Conservation (phyloP, 768 basidiomycete genomes). For the Termitomyces sp. region DNA sequence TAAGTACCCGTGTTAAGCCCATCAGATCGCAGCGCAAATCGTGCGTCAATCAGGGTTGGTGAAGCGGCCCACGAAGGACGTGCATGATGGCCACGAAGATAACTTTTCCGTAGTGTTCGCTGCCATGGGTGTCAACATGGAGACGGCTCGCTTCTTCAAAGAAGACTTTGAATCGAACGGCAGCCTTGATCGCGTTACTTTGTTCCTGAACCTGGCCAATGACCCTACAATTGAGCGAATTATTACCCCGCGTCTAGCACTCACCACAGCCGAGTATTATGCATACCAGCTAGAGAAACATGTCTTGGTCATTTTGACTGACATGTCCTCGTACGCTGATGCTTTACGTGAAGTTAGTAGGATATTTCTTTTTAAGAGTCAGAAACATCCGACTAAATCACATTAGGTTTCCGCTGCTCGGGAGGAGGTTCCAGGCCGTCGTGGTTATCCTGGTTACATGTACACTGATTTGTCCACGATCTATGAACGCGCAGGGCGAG, state of each 20-base stretch:
- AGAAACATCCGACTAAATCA: slow-evolving; percentile 7
- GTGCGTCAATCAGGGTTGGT: slow-evolving; percentile 99
- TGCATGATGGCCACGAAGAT: slow-evolving; percentile 98
- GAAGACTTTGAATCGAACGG: slow-evolving; percentile 99
- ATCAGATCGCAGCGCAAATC: slow-evolving; percentile 97
- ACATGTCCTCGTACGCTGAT: slow-evolving; percentile 98
- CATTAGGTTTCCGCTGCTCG: slow-evolving; percentile 92
- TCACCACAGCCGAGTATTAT: slow-evolving; percentile 99
- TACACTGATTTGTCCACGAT: slow-evolving; percentile 99
- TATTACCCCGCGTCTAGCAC: slow-evolving; percentile 95
- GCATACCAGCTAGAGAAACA: slow-evolving; percentile 99
- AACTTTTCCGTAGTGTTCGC: slow-evolving; percentile 99
- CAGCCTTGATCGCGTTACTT: slow-evolving; percentile 92
- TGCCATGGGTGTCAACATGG: slow-evolving; percentile 99
- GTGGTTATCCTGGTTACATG: slow-evolving; percentile 98
- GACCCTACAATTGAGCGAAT: slow-evolving; percentile 99
- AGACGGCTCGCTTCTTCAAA: slow-evolving; percentile 99
- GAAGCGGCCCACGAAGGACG: slow-evolving; percentile 93
- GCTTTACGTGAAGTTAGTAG: slow-evolving; percentile 83
- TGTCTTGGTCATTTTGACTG: slow-evolving; percentile 97
- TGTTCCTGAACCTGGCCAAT: slow-evolving; percentile 98
- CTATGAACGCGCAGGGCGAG: slow-evolving; percentile 98
- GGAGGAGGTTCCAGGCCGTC: slow-evolving; percentile 98
- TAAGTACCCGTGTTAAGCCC: slow-evolving; percentile 6
- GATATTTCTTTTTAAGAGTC: slow-evolving; percentile 3